Percentiles rank a stretch among this genome's conserved stretches.
These are phyloP conservation scores for Cokeromyces recurvatus DNA, from an alignment of 371 early-diverging fungal genomes.

Conservation along the genomic window DNA sequence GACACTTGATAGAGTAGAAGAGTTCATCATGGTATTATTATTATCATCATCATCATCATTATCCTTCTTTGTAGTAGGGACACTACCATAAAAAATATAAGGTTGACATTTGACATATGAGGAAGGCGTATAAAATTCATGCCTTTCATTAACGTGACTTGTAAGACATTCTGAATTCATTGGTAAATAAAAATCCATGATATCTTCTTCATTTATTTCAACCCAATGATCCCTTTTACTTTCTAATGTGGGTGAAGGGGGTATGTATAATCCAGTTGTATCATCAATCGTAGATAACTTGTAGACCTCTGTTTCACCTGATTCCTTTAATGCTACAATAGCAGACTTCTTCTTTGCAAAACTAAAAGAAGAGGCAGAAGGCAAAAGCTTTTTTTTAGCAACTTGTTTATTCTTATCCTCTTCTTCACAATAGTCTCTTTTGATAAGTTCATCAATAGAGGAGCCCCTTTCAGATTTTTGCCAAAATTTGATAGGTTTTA, in stretches of 20 bases:
- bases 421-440: slow-evolving; percentile 1
- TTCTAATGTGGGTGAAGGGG: slow-evolving; percentile 31
- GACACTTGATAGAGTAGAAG: slow-evolving; percentile 12
- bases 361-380: slow-evolving; percentile 1
- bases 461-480: slow-evolving; percentile 7
- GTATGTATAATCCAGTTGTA: slow-evolving; percentile 24
- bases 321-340: slow-evolving; percentile 22
- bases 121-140: slow-evolving; percentile 36
- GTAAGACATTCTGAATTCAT: slow-evolving; percentile 32
- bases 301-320: slow-evolving; percentile 22
- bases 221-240: slow-evolving; percentile 32
- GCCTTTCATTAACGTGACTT: slow-evolving; percentile 17
- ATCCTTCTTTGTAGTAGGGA: too few species aligned
- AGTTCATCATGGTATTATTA: too few species aligned
- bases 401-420: slow-evolving; percentile 1
- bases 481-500: slow-evolving; percentile 26
- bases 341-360: background rate
- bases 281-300: slow-evolving; percentile 32
- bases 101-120: slow-evolving; percentile 15
- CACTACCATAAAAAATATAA: slow-evolving; percentile 10
- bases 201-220: slow-evolving; percentile 15
- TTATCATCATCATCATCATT: too few species aligned
- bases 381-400: too few species aligned
- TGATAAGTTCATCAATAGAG: slow-evolving; percentile 1
- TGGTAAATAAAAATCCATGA: slow-evolving; percentile 30